Percentiles rank a stretch among this genome's conserved stretches.
Conservation (phyloP, 768 basidiomycete species). For the Collybia nuda region DNA sequence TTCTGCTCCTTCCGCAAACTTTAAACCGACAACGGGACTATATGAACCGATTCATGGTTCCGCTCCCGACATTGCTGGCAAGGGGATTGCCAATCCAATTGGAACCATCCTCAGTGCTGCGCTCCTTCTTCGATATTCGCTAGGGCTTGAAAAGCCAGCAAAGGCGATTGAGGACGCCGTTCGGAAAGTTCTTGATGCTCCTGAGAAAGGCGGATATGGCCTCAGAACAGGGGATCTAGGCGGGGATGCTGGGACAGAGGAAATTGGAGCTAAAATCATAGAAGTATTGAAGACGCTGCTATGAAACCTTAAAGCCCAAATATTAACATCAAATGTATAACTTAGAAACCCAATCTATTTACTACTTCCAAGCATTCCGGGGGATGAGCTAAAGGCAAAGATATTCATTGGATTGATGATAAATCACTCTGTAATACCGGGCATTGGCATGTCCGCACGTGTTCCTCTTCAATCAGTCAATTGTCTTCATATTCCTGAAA, state of each 20-base stretch:
- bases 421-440: too few relatives aligned
- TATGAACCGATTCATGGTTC: slow-evolving; percentile 98
- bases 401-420: too few relatives aligned
- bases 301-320: slow-evolving; percentile 22
- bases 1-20: slow-evolving; percentile 58
- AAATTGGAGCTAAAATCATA: slow-evolving; percentile 83
- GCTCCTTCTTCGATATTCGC: slow-evolving; percentile 92
- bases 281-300: slow-evolving; percentile 65
- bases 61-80: slow-evolving; percentile 93
- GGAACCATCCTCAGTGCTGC: slow-evolving; percentile 95
- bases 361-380: too few relatives aligned
- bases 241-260: slow-evolving; percentile 69
- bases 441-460: too few relatives aligned
- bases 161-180: slow-evolving; percentile 89
- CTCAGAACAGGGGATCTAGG: slow-evolving; percentile 86
- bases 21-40: slow-evolving; percentile 80
- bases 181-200: slow-evolving; percentile 77
- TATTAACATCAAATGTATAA: slow-evolving; percentile 4
- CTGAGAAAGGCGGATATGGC: slow-evolving; percentile 69
- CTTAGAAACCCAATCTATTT: not conserved
- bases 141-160: slow-evolving; percentile 85
- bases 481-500: too few relatives aligned
- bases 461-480: too few relatives aligned
- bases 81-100: slow-evolving; percentile 92
- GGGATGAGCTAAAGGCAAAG: too few relatives aligned